Percentiles rank a stretch among this genome's conserved stretches.
phyloP scores from a whole-genome alignment of 2,329 filamentous ascomycete genomes.

The Aspergillus sp. region DNA sequence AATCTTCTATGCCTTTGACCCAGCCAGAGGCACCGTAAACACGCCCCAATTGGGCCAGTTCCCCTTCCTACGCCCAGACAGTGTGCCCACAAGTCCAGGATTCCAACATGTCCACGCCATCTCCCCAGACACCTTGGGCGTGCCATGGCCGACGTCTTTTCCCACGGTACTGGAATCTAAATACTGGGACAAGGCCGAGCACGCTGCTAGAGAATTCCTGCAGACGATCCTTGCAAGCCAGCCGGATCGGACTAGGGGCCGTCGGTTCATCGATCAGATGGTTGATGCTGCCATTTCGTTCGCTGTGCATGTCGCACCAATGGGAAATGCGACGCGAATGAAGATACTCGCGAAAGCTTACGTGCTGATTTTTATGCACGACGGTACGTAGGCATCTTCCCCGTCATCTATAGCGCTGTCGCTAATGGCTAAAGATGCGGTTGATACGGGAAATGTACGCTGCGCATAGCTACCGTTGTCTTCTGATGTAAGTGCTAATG shows the following conservation, averaged over 20 bases:
- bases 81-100: background rate
- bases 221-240: background rate
- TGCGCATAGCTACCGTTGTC: background rate
- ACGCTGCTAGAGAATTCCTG: constrained; percentile 2
- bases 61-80: background rate
- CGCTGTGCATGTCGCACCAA: constrained; percentile 5
- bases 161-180: constrained; percentile 11
- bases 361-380: constrained; percentile 13
- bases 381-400: constrained; percentile 4
- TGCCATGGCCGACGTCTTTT: constrained; percentile 15
- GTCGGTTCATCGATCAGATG: constrained; percentile 2
- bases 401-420: no score
- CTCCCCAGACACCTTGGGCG: background rate
- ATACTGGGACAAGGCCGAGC: constrained; percentile 13
- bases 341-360: constrained; percentile 9
- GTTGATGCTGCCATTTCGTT: constrained; percentile 12
- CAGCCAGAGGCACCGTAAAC: background rate
- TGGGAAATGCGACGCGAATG: constrained; percentile 3
- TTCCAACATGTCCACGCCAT: constrained; percentile 7
- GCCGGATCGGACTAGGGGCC: background rate
- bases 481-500: background rate
- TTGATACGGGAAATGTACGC: constrained; percentile 7
- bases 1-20: constrained; percentile 12
- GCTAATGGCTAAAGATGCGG: constrained; percentile 3
- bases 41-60: background rate